Evolutionary conservation across 108 stramenopile genomes (phyloP).

Genomic region (Seminavis robusta): DNA sequence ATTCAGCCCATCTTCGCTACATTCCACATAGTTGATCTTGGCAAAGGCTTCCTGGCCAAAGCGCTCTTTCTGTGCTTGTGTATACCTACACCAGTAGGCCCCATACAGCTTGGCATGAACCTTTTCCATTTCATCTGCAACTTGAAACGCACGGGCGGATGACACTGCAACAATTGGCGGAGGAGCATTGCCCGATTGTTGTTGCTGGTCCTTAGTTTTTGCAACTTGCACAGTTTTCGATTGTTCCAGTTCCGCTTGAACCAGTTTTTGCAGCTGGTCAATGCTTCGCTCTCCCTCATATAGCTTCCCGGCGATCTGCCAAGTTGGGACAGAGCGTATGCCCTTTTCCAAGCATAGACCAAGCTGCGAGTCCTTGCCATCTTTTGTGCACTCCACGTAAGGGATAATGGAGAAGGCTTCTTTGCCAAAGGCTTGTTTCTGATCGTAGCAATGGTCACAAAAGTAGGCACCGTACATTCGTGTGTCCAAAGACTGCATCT

Average conservation of each 20-base stretch:
- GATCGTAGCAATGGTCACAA: constrained; percentile 94
- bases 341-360: constrained; percentile 67
- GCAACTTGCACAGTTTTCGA: too few species aligned
- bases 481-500: constrained; percentile 64
- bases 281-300: constrained; percentile 91
- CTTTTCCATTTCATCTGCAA: constrained; percentile 57
- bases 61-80: constrained; percentile 87
- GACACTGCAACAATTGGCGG: constrained; percentile 74
- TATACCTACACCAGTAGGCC: constrained; percentile 95
- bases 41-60: constrained; percentile 78
- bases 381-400: constrained; percentile 87
- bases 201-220: too few species aligned
- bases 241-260: too few species aligned
- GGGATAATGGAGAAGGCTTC: constrained; percentile 76
- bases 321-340: constrained; percentile 93
- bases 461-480: constrained; percentile 93
- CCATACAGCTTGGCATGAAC: constrained; percentile 87
- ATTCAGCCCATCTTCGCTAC: constrained; percentile 72
- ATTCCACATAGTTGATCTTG: constrained; percentile 86
- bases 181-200: too few species aligned
- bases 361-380: constrained; percentile 68
- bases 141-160: constrained; percentile 49
- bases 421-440: constrained; percentile 78
- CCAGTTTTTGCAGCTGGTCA: constrained; percentile 91
- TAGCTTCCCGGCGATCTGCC: constrained; percentile 91